Conservation (phyloP, 441 rosid genomes). For the Sinapis alba region DNA sequence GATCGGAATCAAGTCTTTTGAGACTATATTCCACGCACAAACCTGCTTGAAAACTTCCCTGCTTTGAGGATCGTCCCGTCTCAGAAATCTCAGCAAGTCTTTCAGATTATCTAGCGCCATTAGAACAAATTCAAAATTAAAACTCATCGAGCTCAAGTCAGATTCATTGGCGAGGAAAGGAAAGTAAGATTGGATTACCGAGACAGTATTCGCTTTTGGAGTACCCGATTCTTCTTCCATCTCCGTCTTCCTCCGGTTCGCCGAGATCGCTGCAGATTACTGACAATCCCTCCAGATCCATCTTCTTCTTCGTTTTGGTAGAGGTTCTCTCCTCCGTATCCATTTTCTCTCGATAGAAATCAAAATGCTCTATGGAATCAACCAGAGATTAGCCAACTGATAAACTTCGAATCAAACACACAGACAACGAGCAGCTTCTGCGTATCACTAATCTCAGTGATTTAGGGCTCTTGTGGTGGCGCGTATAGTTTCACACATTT, state of each 20-base stretch:
- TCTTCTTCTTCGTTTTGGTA: constrained; percentile 33
- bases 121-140: neutral
- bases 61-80: constrained; percentile 89
- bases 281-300: constrained; percentile 76
- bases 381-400: neutral
- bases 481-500: constrained; percentile 44
- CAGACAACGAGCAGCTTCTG: neutral
- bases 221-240: constrained; percentile 62
- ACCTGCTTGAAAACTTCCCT: constrained; percentile 92
- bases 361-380: neutral
- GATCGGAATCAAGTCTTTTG: constrained; percentile 92
- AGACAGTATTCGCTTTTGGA: constrained; percentile 65
- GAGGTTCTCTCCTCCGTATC: constrained; percentile 39
- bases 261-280: constrained; percentile 79
- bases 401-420: constrained; percentile 28
- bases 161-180: constrained; percentile 8
- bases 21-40: constrained; percentile 85
- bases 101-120: constrained; percentile 71
- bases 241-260: constrained; percentile 54
- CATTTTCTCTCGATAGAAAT: neutral
- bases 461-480: constrained; percentile 50
- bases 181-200: constrained; percentile 43
- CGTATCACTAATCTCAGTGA: constrained; percentile 4
- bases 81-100: constrained; percentile 82
- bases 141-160: neutral